Evolutionary conservation across 805 yeast genomes (phyloP), one percentile per base, ranked within the genome.

Genomic region (Wickerhamiella allomyrinae): DNA sequence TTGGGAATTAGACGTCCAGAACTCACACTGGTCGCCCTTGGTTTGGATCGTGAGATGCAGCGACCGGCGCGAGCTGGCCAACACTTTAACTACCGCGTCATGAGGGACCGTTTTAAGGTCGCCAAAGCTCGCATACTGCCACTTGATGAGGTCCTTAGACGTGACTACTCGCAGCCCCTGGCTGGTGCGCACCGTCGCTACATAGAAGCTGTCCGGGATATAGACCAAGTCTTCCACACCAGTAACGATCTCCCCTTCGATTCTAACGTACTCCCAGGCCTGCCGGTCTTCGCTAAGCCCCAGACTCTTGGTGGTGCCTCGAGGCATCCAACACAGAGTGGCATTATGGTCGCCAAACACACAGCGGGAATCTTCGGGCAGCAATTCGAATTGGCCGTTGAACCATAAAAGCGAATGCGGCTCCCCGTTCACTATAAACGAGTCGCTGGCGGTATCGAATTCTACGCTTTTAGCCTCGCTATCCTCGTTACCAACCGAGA

Each of bases 1-100:
- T 10, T 72, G 58, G 3, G 82, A 75, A 49, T 76, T 47, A 17
- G 61, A 53, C 22, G 56, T 51, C 49, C 53, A 61, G 34, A 62
- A 41, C 29, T 54, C 54, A 29, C 29, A n/a, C 9, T 9, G 20
- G 15, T 21, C 14, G 27, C 17, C 29, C 13, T 17, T n/a, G 7
- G n/a, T 23, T n/a, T 22, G 27, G 14, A 36, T 22, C 5, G 39
- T 17, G 5, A 36, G 39, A 14, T 15, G 27, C 15, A 36, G 19
- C 27, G 39, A 22, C 14, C 14, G 19, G 10, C 29, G 19, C 15
- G 29, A 5, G n/a, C 15, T 15, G 4, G 14, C 29, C 21, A 36
- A 10, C 7, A 36, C 24, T 8, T 17, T 22, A 14, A 36, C 17
- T 6, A 10, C 11, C 11, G 22, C 13, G 11, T 21, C 19, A 10